Conservation (phyloP, 2,329 filamentous ascomycete species). For the Verticillium alfalfae region DNA sequence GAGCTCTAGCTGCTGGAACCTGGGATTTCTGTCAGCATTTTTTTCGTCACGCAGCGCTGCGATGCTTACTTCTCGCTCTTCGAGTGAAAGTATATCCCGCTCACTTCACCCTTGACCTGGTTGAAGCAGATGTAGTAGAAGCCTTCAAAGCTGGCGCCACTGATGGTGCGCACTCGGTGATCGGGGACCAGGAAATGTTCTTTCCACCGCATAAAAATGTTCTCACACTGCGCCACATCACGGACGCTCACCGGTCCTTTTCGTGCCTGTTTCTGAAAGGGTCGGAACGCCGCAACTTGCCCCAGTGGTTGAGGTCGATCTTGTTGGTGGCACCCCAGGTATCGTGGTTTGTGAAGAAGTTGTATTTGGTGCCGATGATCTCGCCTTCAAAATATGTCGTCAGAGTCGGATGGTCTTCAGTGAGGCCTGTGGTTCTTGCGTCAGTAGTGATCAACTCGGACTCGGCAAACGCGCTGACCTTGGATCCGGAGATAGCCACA, state of each 20-base stretch:
- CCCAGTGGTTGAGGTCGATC: conserved; percentile 90
- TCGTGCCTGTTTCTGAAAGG: conserved; percentile 55
- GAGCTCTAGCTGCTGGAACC: conserved; percentile 88
- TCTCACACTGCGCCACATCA: conserved; percentile 73
- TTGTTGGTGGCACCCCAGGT: conserved; percentile 90
- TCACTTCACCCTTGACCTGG: conserved; percentile 78
- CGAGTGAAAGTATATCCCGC: conserved; percentile 94
- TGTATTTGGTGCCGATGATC: conserved; percentile 91
- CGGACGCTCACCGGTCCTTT: conserved; percentile 53
- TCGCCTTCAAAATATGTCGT: conserved; percentile 98
- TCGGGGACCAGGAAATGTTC: conserved; percentile 96
- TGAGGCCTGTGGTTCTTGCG: conserved; percentile 59
- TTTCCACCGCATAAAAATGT: conserved; percentile 99
- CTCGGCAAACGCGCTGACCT: conserved; percentile 48
- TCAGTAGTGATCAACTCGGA: background rate
- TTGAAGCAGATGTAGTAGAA: conserved; percentile 99
- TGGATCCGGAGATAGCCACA: conserved; percentile 95
- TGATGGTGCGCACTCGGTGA: conserved; percentile 84
- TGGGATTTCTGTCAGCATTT: conserved; percentile 26
- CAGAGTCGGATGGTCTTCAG: conserved; percentile 92
- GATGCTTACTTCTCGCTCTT: conserved; percentile 88
- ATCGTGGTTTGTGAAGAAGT: conserved; percentile 84
- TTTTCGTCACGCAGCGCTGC: background rate
- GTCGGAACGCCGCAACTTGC: conserved; percentile 77
- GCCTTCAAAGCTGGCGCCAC: conserved; percentile 92